Base-by-base conservation (phyloP, 2,329 filamentous ascomycete genomes). In the Escovopsis sp. region DNA sequence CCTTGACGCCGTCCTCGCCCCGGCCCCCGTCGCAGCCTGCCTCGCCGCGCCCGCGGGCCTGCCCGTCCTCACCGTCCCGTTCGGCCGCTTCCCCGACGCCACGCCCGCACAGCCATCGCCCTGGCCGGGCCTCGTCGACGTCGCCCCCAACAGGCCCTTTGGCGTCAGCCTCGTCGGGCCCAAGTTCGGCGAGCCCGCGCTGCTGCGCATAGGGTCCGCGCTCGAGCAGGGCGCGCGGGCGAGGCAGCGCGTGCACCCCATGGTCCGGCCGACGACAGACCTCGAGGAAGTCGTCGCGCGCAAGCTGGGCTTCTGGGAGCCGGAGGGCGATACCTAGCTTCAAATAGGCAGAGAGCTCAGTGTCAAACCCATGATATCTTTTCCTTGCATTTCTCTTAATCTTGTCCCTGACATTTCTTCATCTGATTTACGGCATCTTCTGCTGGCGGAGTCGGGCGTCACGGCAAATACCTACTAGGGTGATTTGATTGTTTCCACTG, bases 131-230 rank as follows among this genome's bases (percentile, higher is more conserved):
- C 23, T 39, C 26, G 68, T 77, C 12, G 58, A 60, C 0, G 62
- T 59, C 0, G 76, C 63, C 1, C 76, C 77, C 0, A 72, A 73
- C 18, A 56, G 75, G 26, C 67, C 67, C 19, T 77, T 82, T 55
- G 80, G 80, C 0, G 58, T 85, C 9, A 67, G 67, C 5, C 83
- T 85, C 50, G 60, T 81, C 36, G 80, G 78, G 0, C 58, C 59
- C 3, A 67, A 65, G 41, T 85, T 73, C 62, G 71, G 66, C 33
- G 80, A 85, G 55, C 72, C 70, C 50, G 65, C 59, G 26, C 52
- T 85, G 48, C 72, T 85, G 43, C 73, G 72, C 0, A 69, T 77
- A 52, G 80, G 78, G 6, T 83, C 80, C 62, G 78, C 76, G 4
- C 82, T 76, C 58, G 80, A 85, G 63, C 75, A 81, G 61, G 61